Evolutionary conservation across 257 asterid genomes (phyloP).

Genomic region (Gentiana straminea): DNA sequence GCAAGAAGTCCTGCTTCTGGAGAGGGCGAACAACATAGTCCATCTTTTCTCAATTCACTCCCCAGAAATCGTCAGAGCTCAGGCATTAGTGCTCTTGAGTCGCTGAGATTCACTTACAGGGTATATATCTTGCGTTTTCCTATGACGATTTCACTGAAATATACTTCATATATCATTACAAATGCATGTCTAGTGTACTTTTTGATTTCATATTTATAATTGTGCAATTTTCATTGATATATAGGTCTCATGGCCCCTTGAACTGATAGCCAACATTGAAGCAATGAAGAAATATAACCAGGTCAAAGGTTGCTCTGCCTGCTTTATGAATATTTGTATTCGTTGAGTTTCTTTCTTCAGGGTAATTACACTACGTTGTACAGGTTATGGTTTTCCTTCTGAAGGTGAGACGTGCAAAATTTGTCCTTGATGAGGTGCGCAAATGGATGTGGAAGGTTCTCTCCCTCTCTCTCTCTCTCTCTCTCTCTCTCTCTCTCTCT

Average conservation of each 20-base stretch:
- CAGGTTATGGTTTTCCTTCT: conserved; percentile 90
- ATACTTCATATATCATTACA: background rate
- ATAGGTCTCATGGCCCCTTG: conserved; percentile 97
- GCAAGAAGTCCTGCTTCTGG: conserved; percentile 28
- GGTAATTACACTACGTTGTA: conserved; percentile 11
- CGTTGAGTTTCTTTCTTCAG: background rate
- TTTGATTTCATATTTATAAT: background rate
- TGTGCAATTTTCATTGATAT: conserved; percentile 13
- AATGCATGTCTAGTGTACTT: background rate
- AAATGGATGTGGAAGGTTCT: conserved; percentile 98
- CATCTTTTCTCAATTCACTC: conserved; percentile 39
- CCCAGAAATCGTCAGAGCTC: conserved; percentile 62
- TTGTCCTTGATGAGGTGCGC: conserved; percentile 85
- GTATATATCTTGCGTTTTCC: conserved; percentile 17
- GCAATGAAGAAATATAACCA: conserved; percentile 89
- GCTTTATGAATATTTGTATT: background rate
- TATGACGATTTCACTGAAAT: background rate
- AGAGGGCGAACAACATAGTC: conserved; percentile 45
- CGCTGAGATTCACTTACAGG: conserved; percentile 81
- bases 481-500: conserved; percentile 5
- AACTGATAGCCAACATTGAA: conserved; percentile 81
- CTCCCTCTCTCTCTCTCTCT: conserved; percentile 7
- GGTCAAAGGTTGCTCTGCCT: conserved; percentile 29
- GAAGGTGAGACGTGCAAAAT: conserved; percentile 92
- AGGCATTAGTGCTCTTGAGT: conserved; percentile 74